Evolutionary conservation across 805 yeast genomes (phyloP).

Genomic region (Kluyveromyces aestuarii): DNA sequence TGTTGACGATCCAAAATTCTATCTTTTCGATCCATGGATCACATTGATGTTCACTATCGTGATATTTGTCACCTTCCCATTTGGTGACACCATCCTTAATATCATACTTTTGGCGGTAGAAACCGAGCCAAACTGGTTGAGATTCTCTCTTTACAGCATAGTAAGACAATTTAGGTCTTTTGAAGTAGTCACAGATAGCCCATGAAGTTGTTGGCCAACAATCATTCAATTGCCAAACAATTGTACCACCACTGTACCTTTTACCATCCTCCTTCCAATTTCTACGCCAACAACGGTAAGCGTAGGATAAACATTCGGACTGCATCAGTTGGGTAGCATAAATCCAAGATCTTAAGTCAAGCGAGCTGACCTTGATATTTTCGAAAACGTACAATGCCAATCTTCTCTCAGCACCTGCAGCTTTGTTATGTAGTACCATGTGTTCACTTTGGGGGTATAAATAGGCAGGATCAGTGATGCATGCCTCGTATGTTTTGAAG

Average conservation of each 20-base stretch:
- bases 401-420: conserved; percentile 39
- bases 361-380: conserved; percentile 31
- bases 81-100: conserved; percentile 5
- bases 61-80: conserved; percentile 4
- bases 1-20: conserved; percentile 2
- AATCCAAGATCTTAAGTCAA: conserved; percentile 36
- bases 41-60: conserved; percentile 9
- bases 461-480: conserved; percentile 32
- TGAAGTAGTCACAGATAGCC: conserved; percentile 37
- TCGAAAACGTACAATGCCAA: conserved; percentile 39
- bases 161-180: conserved; percentile 38
- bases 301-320: conserved; percentile 39
- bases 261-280: conserved; percentile 33
- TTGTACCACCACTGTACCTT: conserved; percentile 36
- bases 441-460: conserved; percentile 36
- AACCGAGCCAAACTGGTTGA: conserved; percentile 14
- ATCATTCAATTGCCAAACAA: conserved; percentile 48
- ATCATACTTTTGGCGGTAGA: conserved; percentile 7
- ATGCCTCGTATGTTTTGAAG: conserved; percentile 28
- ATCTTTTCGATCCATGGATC: background rate
- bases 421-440: conserved; percentile 41
- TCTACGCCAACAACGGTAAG: conserved; percentile 39
- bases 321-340: conserved; percentile 48
- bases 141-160: conserved; percentile 39
- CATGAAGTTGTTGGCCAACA: conserved; percentile 48